Percentiles rank a stretch among this genome's conserved stretches.
These are phyloP conservation scores for Sonneratia caseolaris DNA, from an alignment of 345 rosid species.

Conservation along the genomic window DNA sequence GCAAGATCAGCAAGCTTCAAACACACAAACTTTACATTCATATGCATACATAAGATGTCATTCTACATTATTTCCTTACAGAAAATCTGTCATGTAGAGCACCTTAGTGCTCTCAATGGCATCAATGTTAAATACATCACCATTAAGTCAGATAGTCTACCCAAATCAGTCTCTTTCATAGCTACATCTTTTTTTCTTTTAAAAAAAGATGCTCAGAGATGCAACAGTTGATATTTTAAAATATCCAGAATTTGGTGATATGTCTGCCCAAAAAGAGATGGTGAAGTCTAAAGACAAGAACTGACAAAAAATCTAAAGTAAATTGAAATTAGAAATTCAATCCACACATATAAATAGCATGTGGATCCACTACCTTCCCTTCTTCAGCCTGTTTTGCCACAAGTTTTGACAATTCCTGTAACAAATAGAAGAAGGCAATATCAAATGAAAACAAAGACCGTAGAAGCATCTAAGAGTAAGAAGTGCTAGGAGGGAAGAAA, in stretches of 20 bases:
- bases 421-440: slow-evolving; percentile 2
- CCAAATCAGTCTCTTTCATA: background rate
- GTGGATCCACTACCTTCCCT: slow-evolving; percentile 54
- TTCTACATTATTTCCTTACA: background rate
- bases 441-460: background rate
- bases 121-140: background rate
- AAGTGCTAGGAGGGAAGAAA: background rate
- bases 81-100: background rate
- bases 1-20: background rate
- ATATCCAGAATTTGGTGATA: background rate
- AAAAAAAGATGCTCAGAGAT: background rate
- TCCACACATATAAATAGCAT: background rate
- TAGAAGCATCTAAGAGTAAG: slow-evolving; percentile 3
- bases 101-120: background rate
- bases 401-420: slow-evolving; percentile 74
- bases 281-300: background rate
- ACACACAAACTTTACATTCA: background rate
- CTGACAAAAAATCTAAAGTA: background rate
- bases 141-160: background rate
- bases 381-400: slow-evolving; percentile 92
- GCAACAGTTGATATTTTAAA: background rate
- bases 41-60: background rate
- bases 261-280: background rate
- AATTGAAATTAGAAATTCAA: background rate
- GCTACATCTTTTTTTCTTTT: background rate